Percentiles rank a stretch among this genome's conserved stretches.
Evolutionary conservation across 768 basidiomycete species (phyloP).

Genomic region (Boletus subparvulus): DNA sequence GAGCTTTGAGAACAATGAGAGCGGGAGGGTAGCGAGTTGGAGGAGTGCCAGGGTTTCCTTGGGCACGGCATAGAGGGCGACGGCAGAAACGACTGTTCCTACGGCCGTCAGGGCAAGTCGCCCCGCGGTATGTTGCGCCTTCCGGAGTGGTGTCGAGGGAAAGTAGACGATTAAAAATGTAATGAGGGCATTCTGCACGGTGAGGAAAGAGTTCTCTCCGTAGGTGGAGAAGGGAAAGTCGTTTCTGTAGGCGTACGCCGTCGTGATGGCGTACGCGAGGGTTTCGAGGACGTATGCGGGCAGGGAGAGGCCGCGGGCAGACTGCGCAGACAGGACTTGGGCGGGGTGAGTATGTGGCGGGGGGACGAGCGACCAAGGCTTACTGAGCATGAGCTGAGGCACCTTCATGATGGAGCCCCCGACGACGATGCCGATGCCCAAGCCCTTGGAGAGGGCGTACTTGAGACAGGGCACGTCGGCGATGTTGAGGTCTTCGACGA

Average conservation of each 20-base stretch:
- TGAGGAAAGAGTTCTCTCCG: conserved; percentile 94
- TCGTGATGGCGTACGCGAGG: conserved; percentile 82
- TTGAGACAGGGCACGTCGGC: conserved; percentile 81
- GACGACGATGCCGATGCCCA: conserved; percentile 89
- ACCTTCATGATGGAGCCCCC: conserved; percentile 96
- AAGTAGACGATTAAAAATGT: conserved; percentile 83
- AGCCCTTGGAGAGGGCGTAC: conserved; percentile 86
- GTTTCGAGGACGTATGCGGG: conserved; percentile 90
- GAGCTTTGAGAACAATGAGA: conserved; percentile 89
- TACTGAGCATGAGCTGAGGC: conserved; percentile 86
- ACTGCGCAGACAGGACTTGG: conserved; percentile 66
- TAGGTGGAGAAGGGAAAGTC: conserved; percentile 95
- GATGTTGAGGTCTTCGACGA: conserved; percentile 84
- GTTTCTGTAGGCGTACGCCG: conserved; percentile 83
- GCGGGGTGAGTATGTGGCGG: neutral
- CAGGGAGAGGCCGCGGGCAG: conserved; percentile 85
- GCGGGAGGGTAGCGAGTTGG: conserved; percentile 84
- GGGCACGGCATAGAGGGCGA: conserved; percentile 50
- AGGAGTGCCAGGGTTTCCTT: conserved; percentile 57
- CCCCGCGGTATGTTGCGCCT: conserved; percentile 29
- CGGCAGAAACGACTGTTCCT: conserved; percentile 34
- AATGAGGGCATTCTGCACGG: conserved; percentile 84
- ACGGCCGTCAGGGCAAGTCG: conserved; percentile 33
- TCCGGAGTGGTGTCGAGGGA: conserved; percentile 34
- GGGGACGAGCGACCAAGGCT: conserved; percentile 23